Conservation (phyloP, 2,329 filamentous ascomycete genomes). For the Pyrenochaeta sp. region DNA sequence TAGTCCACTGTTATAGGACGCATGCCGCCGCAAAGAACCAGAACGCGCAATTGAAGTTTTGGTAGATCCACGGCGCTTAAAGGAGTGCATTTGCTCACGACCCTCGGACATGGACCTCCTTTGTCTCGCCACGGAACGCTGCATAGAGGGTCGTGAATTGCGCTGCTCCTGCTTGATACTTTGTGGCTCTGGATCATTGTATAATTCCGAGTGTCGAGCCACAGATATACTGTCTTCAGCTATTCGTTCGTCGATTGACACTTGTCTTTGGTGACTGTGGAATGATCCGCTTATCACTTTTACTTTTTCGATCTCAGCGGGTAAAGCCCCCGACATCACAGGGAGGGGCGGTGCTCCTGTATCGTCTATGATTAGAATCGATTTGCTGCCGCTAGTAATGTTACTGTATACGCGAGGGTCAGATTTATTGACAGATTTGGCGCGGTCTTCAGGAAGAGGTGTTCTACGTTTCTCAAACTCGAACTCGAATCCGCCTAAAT, state of each 20-base stretch:
- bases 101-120: constrained; percentile 44
- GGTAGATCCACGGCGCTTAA: constrained; percentile 43
- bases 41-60: constrained; percentile 39
- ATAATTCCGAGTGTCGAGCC: constrained; percentile 30
- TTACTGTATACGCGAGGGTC: constrained; percentile 57
- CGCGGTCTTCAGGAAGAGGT: constrained; percentile 15
- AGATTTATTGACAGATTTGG: constrained; percentile 21
- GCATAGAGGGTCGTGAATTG: constrained; percentile 27
- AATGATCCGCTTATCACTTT: constrained; percentile 2
- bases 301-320: constrained; percentile 20
- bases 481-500: constrained; percentile 46
- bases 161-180: constrained; percentile 23
- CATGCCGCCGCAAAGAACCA: constrained; percentile 61
- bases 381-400: constrained; percentile 84
- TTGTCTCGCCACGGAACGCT: constrained; percentile 27
- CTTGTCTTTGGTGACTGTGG: constrained; percentile 14
- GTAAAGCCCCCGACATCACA: constrained; percentile 63
- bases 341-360: constrained; percentile 65
- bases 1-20: constrained; percentile 68
- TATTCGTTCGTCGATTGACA: constrained; percentile 29
- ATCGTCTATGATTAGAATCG: constrained; percentile 85
- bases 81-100: constrained; percentile 45
- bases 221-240: constrained; percentile 17
- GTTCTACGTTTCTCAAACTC: constrained; percentile 41
- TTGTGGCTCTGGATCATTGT: constrained; percentile 21